Base-by-base conservation (phyloP, 352 stramenopile species). In the Pythium rhizo-oryzae region DNA sequence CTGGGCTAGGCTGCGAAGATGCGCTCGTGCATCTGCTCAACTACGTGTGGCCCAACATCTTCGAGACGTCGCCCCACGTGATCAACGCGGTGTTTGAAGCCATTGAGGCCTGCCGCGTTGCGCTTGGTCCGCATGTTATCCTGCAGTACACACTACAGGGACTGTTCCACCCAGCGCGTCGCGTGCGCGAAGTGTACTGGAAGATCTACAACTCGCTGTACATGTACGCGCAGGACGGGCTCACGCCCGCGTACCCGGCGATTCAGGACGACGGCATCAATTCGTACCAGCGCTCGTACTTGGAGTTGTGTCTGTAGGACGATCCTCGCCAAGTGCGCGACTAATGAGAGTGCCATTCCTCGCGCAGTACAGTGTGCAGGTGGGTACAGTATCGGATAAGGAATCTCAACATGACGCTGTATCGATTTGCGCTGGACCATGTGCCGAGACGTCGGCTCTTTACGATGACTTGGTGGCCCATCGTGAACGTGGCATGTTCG, bases 151-250 rank as follows among this genome's bases (percentile, higher is more conserved):
- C 98, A 49, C 73, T 99, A 11, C 97, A 99, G 71, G 98, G 98
- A 16, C 81, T 99, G 8, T 99, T 99, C 77, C 98, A 99, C 77
- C 97, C 98, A 19, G 97, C 98, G 30, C 85, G 98, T 16, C 96
- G 97, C 58, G 98, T 99, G 39, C 95, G 98, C 37, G 98, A 99
- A 72, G 96, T 99, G 28, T 99, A 99, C 77, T 99, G 98, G 98
- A 99, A 99, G 80, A 94, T 99, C 56, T 99, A 99, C 89, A 99
- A 99, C 79, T 99, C 97, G 67, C 85, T 99, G 19, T 99, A 99
- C 84, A 99, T 99, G 79, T 99, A 99, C 77, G 88, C 94, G 23
- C 89, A 98, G 47, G 97, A 99, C 80, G 93, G 91, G 11, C 86
- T 99, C 43, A 98, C 97, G n/a, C 89, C 97, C 6, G 94, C 89